These are phyloP conservation scores for Monilinia vaccinii-corymbosi DNA, from an alignment of 2,329 filamentous ascomycete genomes.

Conservation along the genomic window DNA sequence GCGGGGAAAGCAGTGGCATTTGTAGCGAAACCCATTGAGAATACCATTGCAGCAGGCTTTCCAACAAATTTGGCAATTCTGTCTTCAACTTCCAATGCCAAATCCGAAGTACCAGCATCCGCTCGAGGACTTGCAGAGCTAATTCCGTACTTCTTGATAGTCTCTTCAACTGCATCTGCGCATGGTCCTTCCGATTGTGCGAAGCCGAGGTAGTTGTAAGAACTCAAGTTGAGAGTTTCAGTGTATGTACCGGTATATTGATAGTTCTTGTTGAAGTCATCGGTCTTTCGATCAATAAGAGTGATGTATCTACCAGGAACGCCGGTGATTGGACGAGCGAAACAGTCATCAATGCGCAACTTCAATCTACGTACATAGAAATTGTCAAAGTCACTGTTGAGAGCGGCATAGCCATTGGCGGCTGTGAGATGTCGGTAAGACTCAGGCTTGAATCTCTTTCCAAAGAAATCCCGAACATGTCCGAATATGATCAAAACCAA, in stretches of 20 bases:
- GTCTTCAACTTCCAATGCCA: constrained; percentile 81
- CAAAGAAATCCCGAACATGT: constrained; percentile 94
- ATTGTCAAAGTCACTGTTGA: constrained; percentile 98
- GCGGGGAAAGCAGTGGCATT: constrained; percentile 91
- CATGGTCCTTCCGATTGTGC: constrained; percentile 96
- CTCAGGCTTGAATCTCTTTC: constrained; percentile 84
- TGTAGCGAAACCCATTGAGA: constrained; percentile 98
- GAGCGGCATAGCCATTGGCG: constrained; percentile 81
- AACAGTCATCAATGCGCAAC: constrained; percentile 92
- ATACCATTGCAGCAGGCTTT: constrained; percentile 91
- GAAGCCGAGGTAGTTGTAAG: constrained; percentile 98
- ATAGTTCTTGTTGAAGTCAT: constrained; percentile 88
- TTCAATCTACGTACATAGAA: constrained; percentile 94
- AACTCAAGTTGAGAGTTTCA: constrained; percentile 96
- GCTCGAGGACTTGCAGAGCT: constrained; percentile 71
- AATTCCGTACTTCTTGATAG: constrained; percentile 76
- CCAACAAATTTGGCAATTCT: constrained; percentile 86
- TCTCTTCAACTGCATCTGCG: constrained; percentile 83
- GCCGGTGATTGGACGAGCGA: constrained; percentile 82
- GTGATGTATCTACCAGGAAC: constrained; percentile 93
- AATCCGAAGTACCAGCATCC: constrained; percentile 79
- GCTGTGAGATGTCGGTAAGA: constrained; percentile 73
- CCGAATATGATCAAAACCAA: constrained; percentile 91
- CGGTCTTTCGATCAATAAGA: constrained; percentile 78
- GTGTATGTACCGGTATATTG: constrained; percentile 82